Conservation (phyloP, 2,329 filamentous ascomycete species). For the Myriangium duriaei region DNA sequence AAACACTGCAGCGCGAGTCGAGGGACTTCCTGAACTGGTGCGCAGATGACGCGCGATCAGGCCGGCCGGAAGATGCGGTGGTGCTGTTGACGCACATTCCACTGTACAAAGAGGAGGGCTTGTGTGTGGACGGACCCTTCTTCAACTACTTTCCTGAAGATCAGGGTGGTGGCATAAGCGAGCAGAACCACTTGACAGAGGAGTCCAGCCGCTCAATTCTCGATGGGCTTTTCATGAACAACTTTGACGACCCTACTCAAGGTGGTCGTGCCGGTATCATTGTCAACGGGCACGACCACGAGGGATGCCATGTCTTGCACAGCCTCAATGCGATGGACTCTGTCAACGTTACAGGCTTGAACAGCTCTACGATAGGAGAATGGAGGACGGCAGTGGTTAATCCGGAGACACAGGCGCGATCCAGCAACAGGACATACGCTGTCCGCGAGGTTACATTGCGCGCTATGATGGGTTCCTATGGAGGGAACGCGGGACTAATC, state of each 20-base stretch:
- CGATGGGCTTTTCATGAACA: conserved; percentile 57
- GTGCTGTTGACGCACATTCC: conserved; percentile 87
- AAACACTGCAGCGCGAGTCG: conserved; percentile 58
- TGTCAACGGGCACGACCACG: conserved; percentile 88
- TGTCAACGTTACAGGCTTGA: conserved; percentile 27
- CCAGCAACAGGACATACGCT: conserved; percentile 40
- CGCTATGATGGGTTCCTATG: conserved; percentile 96
- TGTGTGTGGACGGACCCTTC: conserved; percentile 74
- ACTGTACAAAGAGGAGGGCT: conserved; percentile 65
- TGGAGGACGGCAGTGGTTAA: conserved; percentile 31
- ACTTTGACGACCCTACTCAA: conserved; percentile 49
- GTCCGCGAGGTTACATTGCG: conserved; percentile 84
- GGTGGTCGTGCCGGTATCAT: conserved; percentile 57
- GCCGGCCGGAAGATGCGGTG: conserved; percentile 47
- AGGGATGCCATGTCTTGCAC: conserved; percentile 83
- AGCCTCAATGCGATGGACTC: neutral
- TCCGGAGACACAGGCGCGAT: conserved; percentile 3
- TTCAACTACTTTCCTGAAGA: conserved; percentile 62
- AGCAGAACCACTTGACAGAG: conserved; percentile 80
- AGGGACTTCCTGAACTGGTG: conserved; percentile 59
- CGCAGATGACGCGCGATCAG: conserved; percentile 11
- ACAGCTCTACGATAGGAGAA: neutral
- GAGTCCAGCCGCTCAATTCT: conserved; percentile 59
- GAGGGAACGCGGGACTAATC: conserved; percentile 80
- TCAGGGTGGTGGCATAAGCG: conserved; percentile 60